Percentiles rank a stretch among this genome's conserved stretches.
Conservation (phyloP, 192 early-diverging fungal genomes). For the Coemansia sp. region DNA sequence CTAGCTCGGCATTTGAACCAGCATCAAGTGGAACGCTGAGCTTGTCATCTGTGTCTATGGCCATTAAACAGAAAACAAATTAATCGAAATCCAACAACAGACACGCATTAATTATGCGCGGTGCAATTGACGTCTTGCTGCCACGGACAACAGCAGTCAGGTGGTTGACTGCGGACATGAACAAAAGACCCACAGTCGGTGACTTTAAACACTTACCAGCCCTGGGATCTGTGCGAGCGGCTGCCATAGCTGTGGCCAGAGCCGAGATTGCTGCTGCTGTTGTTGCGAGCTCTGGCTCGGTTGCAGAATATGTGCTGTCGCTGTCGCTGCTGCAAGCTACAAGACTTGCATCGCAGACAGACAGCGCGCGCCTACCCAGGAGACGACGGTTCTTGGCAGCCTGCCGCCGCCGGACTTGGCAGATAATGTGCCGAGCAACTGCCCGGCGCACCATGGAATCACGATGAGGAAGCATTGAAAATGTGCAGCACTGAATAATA, state of each 20-base stretch:
- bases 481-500: not conserved
- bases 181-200: not conserved
- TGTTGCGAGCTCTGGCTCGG: not conserved
- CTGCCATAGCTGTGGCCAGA: conserved; percentile 3
- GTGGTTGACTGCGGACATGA: not conserved
- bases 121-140: not conserved
- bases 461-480: not conserved
- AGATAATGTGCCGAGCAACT: conserved; percentile 7
- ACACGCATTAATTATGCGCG: not conserved
- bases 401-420: conserved; percentile 7
- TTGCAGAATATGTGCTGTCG: conserved; percentile 1
- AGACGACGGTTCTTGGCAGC: conserved; percentile 10
- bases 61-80: not conserved
- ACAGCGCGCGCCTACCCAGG: not conserved
- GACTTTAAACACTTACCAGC: conserved; percentile 2
- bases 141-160: not conserved
- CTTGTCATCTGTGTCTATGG: not conserved
- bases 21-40: not conserved
- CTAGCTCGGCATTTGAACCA: not conserved
- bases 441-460: conserved; percentile 8
- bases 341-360: not conserved
- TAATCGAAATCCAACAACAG: not conserved
- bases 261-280: conserved; percentile 1
- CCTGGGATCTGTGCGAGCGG: not conserved
- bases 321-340: not conserved